Conservation (phyloP, 805 yeast genomes). For the Metschnikowia santaceciliae region DNA sequence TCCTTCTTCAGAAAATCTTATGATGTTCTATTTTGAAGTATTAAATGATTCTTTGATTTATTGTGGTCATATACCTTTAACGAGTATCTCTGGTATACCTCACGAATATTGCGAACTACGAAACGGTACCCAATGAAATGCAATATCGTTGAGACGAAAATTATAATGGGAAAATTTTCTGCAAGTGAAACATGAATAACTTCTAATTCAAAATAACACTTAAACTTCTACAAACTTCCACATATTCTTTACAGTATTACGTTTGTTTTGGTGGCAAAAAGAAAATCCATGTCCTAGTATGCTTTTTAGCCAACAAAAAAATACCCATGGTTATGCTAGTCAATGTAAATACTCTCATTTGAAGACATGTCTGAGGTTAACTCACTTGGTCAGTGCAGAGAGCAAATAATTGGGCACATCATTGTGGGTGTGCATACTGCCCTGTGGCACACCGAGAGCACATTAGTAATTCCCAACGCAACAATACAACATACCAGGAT, state of each 20-base stretch:
- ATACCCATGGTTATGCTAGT: background rate
- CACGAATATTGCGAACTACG: too few relatives aligned
- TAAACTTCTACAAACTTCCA: too few relatives aligned
- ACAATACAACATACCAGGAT: constrained; percentile 1
- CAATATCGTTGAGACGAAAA: too few relatives aligned
- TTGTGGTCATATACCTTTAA: too few relatives aligned
- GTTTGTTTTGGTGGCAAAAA: too few relatives aligned
- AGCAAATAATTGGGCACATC: background rate
- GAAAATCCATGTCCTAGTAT: background rate
- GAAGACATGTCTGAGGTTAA: background rate
- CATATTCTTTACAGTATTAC: too few relatives aligned
- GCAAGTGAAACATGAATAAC: too few relatives aligned
- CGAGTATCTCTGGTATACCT: too few relatives aligned
- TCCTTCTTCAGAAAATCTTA: too few relatives aligned
- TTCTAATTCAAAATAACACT: too few relatives aligned
- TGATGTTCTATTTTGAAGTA: background rate
- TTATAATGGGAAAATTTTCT: too few relatives aligned
- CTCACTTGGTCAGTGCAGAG: background rate
- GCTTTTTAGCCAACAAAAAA: background rate
- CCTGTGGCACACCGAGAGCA: background rate
- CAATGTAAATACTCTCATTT: background rate
- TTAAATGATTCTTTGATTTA: background rate
- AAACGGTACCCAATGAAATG: too few relatives aligned
- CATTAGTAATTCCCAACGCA: constrained; percentile 1
- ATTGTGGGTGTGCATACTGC: constrained; percentile 1